phyloP scores from a whole-genome alignment of 768 basidiomycete genomes.

The Suillus occidentalis region DNA sequence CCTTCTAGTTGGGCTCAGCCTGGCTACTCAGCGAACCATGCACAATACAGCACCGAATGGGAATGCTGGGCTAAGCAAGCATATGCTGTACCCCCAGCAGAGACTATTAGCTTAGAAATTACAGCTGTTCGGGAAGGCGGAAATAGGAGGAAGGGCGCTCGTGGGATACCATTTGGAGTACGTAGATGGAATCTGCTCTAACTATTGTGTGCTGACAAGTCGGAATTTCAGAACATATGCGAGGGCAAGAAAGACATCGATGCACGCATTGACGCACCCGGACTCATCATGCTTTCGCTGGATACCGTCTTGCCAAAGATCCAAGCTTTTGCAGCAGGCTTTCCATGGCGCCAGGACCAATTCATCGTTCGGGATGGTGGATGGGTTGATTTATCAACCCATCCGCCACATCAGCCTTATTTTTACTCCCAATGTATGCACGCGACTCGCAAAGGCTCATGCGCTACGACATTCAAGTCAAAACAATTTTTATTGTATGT shows the following conservation, averaged over 20 bases:
- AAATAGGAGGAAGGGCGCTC: not conserved
- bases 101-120: conserved; percentile 1
- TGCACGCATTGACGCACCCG: too few relatives aligned
- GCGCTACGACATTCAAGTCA: not conserved
- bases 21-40: conserved; percentile 9
- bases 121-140: not conserved
- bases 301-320: not conserved
- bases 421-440: not conserved
- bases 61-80: conserved; percentile 2
- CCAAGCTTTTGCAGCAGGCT: not conserved
- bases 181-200: not conserved
- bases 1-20: not conserved
- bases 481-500: not conserved
- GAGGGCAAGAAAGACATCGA: too few relatives aligned
- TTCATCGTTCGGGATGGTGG: not conserved
- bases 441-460: not conserved
- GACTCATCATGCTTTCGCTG: too few relatives aligned
- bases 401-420: not conserved
- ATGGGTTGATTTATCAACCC: not conserved
- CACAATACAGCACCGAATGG: not conserved
- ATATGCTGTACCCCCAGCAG: not conserved
- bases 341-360: not conserved
- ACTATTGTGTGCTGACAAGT: not conserved
- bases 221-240: not conserved
- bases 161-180: not conserved